These are phyloP conservation scores for Leishmania braziliensis DNA, from an alignment of 208 protist genomes.

Conservation along the genomic window DNA sequence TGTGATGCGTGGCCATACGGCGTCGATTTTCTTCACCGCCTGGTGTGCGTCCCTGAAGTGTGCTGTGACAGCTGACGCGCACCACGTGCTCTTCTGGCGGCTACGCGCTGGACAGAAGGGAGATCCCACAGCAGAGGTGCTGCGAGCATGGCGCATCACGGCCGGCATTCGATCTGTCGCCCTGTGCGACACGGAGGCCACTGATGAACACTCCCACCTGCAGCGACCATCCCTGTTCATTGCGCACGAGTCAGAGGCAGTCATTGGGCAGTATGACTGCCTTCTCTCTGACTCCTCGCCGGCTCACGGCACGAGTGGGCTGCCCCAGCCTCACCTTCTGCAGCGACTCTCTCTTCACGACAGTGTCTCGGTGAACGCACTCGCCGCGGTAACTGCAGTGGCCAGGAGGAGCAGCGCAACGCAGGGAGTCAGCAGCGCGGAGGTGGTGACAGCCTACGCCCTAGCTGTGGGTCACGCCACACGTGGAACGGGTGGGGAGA, in stretches of 20 bases:
- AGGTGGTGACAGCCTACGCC: constrained; percentile 5
- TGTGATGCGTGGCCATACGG: constrained; percentile 58
- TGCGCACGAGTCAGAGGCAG: constrained; percentile 43
- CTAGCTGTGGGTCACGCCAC: constrained; percentile 5
- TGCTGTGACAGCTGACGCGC: constrained; percentile 76
- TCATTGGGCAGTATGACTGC: constrained; percentile 78
- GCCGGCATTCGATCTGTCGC: constrained; percentile 58
- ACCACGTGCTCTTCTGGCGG: constrained; percentile 74
- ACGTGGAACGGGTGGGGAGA: not conserved
- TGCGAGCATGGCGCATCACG: constrained; percentile 53
- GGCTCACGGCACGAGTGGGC: not conserved
- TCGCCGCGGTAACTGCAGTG: not conserved
- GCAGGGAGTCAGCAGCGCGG: too few relatives aligned
- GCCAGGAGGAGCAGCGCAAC: not conserved
- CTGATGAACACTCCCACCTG: not conserved
- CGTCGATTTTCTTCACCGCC: constrained; percentile 58
- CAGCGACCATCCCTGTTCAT: constrained; percentile 24
- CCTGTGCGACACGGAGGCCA: constrained; percentile 24
- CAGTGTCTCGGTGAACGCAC: not conserved
- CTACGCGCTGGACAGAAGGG: constrained; percentile 6
- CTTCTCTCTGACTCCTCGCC: constrained; percentile 47
- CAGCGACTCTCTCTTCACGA: not conserved
- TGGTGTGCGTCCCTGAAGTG: constrained; percentile 47
- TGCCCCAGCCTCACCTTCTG: constrained; percentile 21
- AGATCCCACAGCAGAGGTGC: constrained; percentile 13